Base-by-base conservation (phyloP, 192 early-diverging fungal species). In the Physocladia obscura region DNA sequence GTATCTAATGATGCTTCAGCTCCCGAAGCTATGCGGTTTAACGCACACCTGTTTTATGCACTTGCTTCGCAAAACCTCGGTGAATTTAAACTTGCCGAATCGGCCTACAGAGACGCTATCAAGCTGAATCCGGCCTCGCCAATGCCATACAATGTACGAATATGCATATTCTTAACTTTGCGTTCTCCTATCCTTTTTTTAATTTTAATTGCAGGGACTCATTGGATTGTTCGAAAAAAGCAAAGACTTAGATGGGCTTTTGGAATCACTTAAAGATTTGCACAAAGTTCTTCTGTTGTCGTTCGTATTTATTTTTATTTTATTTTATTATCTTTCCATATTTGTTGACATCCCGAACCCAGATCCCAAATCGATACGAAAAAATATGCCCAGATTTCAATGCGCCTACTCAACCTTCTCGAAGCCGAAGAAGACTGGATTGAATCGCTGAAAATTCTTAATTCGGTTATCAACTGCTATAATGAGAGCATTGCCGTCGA, bases 31-130 rank as follows among this genome's bases (percentile, higher is more conserved):
- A 47, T 68, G 35, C 65, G 65, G 36, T 84, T 81, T 72, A 77
- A 79, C 57, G 82, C 79, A 5, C 76, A 72, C 13, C 76, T 84
- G 4, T 75, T 81, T 40, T 47, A 77, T 11, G 82, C 72, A 6
- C 54, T 81, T 5, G 65, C 77, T 4, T 40, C 58, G 17, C 40
- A 64, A 38, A 73, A 81, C 48, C 50, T 73, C 22, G 48, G 49
- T 6, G 38, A 73, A 32, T 27, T 69, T 1, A 22, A 27, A 2
- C 70, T 64, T 17, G 60, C 70, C 52, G 69, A 67, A 27, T 31
- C 54, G 34, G 61, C 69, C 0, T 81, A 76, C 51, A 49, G 49
- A n/a, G 47, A 30, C 15, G 82, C 82, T 5, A 49, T 65, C 35
- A 31, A 32, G 26, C 47, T 77, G 35, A 62, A 40, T 3, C 74